Percentiles rank a stretch among this genome's conserved stretches.
Evolutionary conservation across 805 yeast species (phyloP).

Genomic region (Lachancea waltii): DNA sequence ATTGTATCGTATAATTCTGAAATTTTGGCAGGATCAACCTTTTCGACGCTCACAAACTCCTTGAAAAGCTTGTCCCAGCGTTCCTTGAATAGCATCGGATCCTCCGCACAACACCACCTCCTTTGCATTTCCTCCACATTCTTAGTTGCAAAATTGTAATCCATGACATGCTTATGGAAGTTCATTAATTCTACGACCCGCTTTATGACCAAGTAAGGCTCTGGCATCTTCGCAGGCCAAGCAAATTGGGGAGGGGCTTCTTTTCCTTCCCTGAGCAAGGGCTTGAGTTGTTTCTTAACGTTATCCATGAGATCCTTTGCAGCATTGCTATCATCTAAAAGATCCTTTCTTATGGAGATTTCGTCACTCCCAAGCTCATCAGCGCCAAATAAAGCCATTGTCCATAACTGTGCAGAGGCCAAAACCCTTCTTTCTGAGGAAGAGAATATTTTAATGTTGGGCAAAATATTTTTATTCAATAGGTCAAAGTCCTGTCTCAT

Average conservation of each 20-base stretch:
- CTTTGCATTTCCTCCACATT: slow-evolving; percentile 64
- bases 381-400: slow-evolving; percentile 66
- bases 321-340: slow-evolving; percentile 93
- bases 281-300: slow-evolving; percentile 93
- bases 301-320: slow-evolving; percentile 97
- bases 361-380: slow-evolving; percentile 72
- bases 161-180: slow-evolving; percentile 80
- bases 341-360: slow-evolving; percentile 77
- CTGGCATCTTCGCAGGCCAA: slow-evolving; percentile 98
- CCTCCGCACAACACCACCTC: slow-evolving; percentile 96
- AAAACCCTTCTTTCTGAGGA: slow-evolving; percentile 93
- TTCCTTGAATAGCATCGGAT: slow-evolving; percentile 81
- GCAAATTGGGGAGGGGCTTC: slow-evolving; percentile 97
- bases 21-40: slow-evolving; percentile 95
- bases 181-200: slow-evolving; percentile 94
- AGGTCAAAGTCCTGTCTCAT: slow-evolving; percentile 85
- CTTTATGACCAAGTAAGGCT: slow-evolving; percentile 89
- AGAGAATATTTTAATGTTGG: slow-evolving; percentile 80
- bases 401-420: slow-evolving; percentile 84
- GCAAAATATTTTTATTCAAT: slow-evolving; percentile 74
- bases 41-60: slow-evolving; percentile 87
- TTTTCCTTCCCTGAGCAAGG: slow-evolving; percentile 87
- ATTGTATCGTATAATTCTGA: slow-evolving; percentile 95
- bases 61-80: slow-evolving; percentile 95
- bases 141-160: slow-evolving; percentile 61